These are phyloP conservation scores for Rhipidocladum racemiflorum DNA, from an alignment of 176 grass and related monocot genomes.

Conservation along the genomic window DNA sequence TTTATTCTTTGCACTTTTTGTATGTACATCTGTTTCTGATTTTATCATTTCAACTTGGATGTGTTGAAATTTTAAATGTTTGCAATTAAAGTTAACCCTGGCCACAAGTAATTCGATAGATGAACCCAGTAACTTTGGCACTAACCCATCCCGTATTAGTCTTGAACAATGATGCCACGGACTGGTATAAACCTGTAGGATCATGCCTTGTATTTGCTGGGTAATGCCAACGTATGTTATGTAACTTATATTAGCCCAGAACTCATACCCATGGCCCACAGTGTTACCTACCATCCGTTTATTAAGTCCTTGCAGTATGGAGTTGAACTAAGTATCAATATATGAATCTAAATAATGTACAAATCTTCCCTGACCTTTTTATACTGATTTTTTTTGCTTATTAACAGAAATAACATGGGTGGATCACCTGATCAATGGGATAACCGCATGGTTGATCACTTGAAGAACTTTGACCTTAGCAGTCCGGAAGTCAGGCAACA, in stretches of 20 bases:
- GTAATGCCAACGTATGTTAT: not conserved
- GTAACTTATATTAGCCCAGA: not conserved
- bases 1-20: slow-evolving; percentile 19
- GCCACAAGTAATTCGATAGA: not conserved
- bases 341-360: not conserved
- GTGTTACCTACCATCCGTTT: not conserved
- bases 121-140: not conserved
- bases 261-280: not conserved
- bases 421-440: slow-evolving; percentile 82
- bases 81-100: slow-evolving; percentile 12
- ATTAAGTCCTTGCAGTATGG: not conserved
- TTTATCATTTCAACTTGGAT: slow-evolving; percentile 10
- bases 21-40: slow-evolving; percentile 22
- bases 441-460: slow-evolving; percentile 72
- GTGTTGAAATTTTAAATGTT: not conserved
- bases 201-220: not conserved
- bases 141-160: not conserved
- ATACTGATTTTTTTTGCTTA: slow-evolving; percentile 13
- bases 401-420: slow-evolving; percentile 89
- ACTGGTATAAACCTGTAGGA: slow-evolving; percentile 2
- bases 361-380: slow-evolving; percentile 11
- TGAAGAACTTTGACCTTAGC: slow-evolving; percentile 96
- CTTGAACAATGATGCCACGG: slow-evolving; percentile 7
- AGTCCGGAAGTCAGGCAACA: slow-evolving; percentile 91
- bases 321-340: slow-evolving; percentile 21